Evolutionary conservation across 108 stramenopile species (phyloP), one percentile per base, ranked within the genome.

Genomic region (Mediolabrus comicus): DNA sequence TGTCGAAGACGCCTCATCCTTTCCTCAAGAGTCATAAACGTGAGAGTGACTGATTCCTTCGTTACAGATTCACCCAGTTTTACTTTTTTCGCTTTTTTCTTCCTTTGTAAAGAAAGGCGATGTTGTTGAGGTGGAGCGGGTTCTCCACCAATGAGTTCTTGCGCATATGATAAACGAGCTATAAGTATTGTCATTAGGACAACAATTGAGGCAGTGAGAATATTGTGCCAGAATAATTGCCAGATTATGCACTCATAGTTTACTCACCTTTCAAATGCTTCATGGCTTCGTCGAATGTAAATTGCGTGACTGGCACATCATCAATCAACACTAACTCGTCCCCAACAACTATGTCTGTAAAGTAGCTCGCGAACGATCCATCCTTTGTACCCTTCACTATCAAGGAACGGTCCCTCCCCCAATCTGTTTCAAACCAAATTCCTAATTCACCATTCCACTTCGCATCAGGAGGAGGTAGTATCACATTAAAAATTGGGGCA

Each of bases 381-480:
- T 84, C 76, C 39, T 86, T 93, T 43, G 91, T 84, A 39, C 89
- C 94, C 71, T 97, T 96, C 14, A 98, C 96, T 27, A 98, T 88
- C 6, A 96, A 72, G 51, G 84, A 75, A 43, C 79, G 65, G 25
- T 92, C 89, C 66, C 81, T 86, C 12, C 69, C 71, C 53, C 84
- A 96, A 33, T 96, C 95, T 17, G 96, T 97, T 84, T 98, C 97
- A 69, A 98, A 96, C 84, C 87, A 98, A 27, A 96, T 80, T 29
- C 96, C 96, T 25, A 98, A 79, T 53, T 95, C 94, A 17, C 94
- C 92, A 69, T 80, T 74, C 86, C 86, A 89, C 17, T 61, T 61
- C 25, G 57, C 70, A 46, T 75, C 80, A 13, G 75, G 71, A 5
- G 93, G 87, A 5, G 94, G 92, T 33, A 96, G 61, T 0, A 59